Evolutionary conservation across 768 basidiomycete species (phyloP).

Genomic region (Sutorius australiensis): DNA sequence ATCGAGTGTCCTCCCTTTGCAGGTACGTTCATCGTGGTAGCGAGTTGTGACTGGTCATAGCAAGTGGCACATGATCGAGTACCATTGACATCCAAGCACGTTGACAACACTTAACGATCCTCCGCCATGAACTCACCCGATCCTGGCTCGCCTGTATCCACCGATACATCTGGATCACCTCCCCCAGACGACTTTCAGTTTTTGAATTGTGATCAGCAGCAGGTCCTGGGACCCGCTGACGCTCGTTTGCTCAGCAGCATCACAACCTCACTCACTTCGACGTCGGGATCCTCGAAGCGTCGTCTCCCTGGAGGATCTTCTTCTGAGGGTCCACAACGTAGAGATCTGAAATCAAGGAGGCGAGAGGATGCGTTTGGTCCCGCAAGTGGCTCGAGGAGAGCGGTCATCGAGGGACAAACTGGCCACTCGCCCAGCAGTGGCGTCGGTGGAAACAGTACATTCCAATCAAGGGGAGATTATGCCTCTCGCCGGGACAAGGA

Average conservation of each 20-base stretch:
- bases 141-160: constrained; percentile 35
- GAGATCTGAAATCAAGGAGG: constrained; percentile 50
- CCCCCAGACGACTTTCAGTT: constrained; percentile 35
- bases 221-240: constrained; percentile 17
- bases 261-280: constrained; percentile 19
- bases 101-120: background rate
- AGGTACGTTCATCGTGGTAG: constrained; percentile 12
- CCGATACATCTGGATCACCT: constrained; percentile 37
- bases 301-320: constrained; percentile 48
- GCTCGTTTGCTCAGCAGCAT: constrained; percentile 17
- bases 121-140: constrained; percentile 36
- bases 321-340: constrained; percentile 39
- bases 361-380: constrained; percentile 39
- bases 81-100: background rate
- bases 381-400: constrained; percentile 21
- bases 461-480: constrained; percentile 34
- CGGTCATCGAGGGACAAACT: constrained; percentile 21
- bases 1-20: constrained; percentile 27
- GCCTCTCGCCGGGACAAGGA: constrained; percentile 51
- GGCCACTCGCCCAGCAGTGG: constrained; percentile 6
- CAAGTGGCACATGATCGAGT: constrained; percentile 17
- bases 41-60: background rate
- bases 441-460: constrained; percentile 16
- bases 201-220: constrained; percentile 29
- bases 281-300: constrained; percentile 43